These are phyloP conservation scores for Calonectria honghensis DNA, from an alignment of 2,329 filamentous ascomycete genomes.

Conservation along the genomic window DNA sequence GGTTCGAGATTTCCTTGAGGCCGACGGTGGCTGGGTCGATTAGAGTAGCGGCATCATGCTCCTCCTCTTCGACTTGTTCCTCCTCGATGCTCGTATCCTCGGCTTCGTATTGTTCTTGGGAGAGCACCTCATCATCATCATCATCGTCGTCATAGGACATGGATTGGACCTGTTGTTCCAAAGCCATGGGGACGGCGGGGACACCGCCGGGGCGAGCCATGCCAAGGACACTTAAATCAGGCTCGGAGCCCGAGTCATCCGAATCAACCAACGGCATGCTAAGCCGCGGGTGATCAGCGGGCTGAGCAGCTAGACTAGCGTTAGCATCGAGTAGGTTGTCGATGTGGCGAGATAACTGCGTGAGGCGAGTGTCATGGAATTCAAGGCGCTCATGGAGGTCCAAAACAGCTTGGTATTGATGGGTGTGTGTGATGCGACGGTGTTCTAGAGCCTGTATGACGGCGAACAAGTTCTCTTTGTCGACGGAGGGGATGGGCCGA, in stretches of 20 bases:
- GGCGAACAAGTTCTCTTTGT: constrained; percentile 56
- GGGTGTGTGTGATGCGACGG: constrained; percentile 35
- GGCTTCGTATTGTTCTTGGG: constrained; percentile 58
- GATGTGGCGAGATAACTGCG: constrained; percentile 28
- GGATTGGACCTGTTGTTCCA: constrained; percentile 56
- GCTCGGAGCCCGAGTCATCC: constrained; percentile 62
- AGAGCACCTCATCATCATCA: constrained; percentile 52
- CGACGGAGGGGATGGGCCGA: constrained; percentile 52
- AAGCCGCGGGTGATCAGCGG: constrained; percentile 56
- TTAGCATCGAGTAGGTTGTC: constrained; percentile 43
- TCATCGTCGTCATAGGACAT: constrained; percentile 56
- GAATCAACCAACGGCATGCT: constrained; percentile 61
- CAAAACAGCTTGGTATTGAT: constrained; percentile 36
- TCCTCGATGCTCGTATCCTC: constrained; percentile 58
- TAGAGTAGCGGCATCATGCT: constrained; percentile 64
- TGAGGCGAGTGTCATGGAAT: constrained; percentile 30
- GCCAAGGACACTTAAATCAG: constrained; percentile 61
- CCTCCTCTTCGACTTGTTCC: constrained; percentile 62
- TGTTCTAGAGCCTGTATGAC: constrained; percentile 43
- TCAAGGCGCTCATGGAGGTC: constrained; percentile 35
- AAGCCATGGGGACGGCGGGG: constrained; percentile 34
- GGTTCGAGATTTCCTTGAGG: constrained; percentile 88
- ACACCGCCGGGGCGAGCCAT: constrained; percentile 56
- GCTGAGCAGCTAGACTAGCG: constrained; percentile 54
- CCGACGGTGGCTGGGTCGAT: constrained; percentile 72